Percentiles rank a stretch among this genome's conserved stretches.
These are phyloP conservation scores for Combretum micranthum DNA, from an alignment of 345 rosid genomes.

Conservation along the genomic window DNA sequence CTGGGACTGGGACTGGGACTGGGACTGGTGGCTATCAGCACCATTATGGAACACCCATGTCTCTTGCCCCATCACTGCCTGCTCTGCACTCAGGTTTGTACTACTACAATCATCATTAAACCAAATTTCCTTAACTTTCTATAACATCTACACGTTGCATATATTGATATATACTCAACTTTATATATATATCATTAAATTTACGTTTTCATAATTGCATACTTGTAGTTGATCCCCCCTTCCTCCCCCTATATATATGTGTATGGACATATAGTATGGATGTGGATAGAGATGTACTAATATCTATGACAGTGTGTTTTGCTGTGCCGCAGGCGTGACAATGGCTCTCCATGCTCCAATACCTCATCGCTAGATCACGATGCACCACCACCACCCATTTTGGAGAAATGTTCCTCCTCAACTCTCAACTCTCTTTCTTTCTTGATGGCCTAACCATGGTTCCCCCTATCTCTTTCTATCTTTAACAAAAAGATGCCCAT, in stretches of 20 bases:
- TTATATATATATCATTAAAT: background rate
- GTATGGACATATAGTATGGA: background rate
- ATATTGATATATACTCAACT: too few relatives aligned
- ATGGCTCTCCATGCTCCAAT: conserved; percentile 54
- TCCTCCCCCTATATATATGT: background rate
- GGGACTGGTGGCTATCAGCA: conserved; percentile 52
- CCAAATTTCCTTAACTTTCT: too few relatives aligned
- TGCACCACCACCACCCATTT: background rate
- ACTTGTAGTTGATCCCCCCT: too few relatives aligned
- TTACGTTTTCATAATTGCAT: background rate
- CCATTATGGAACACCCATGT: conserved; percentile 67
- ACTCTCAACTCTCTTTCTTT: conserved; percentile 12
- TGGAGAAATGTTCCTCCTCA: background rate
- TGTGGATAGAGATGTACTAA: conserved; percentile 30
- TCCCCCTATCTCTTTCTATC: conserved; percentile 28
- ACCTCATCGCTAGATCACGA: conserved; percentile 53
- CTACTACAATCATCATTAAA: background rate
- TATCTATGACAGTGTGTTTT: conserved; percentile 89
- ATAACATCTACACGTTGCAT: too few relatives aligned
- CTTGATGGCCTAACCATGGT: conserved; percentile 71
- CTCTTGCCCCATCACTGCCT: conserved; percentile 77
- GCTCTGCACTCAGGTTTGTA: conserved; percentile 65
- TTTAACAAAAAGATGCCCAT: conserved; percentile 38
- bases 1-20: too few relatives aligned
- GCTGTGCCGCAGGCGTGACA: conserved; percentile 98